Conservation (phyloP, 352 stramenopile genomes). For the Phytopythium chamaehyphon region DNA sequence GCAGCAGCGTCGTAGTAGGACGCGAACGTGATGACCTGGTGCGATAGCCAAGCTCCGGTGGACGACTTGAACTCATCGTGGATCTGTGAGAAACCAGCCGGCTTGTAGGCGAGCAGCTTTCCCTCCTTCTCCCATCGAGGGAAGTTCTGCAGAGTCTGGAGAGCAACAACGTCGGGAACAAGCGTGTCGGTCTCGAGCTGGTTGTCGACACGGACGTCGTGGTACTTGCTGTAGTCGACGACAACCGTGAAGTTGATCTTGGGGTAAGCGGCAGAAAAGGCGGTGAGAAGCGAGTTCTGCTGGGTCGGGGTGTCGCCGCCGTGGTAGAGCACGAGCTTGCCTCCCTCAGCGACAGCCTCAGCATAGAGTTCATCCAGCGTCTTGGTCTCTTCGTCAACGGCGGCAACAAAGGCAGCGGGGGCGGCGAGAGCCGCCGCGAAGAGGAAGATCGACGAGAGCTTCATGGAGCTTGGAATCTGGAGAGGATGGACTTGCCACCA, state of each 20-base stretch:
- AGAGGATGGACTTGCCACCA: neutral
- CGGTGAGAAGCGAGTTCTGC: slow-evolving; percentile 15
- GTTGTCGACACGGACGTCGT: slow-evolving; percentile 62
- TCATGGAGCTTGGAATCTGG: neutral
- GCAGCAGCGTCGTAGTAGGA: slow-evolving; percentile 29
- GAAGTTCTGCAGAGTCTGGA: slow-evolving; percentile 58
- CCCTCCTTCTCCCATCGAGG: slow-evolving; percentile 34
- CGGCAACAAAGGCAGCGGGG: slow-evolving; percentile 2
- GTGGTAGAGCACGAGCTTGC: slow-evolving; percentile 43
- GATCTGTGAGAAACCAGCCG: slow-evolving; percentile 45
- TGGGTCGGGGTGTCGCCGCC: slow-evolving; percentile 30
- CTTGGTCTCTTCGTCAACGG: slow-evolving; percentile 37
- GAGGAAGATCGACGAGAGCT: neutral
- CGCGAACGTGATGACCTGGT: slow-evolving; percentile 38
- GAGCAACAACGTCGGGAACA: slow-evolving; percentile 33
- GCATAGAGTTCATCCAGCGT: slow-evolving; percentile 38
- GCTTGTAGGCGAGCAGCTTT: slow-evolving; percentile 53
- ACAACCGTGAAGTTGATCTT: slow-evolving; percentile 59
- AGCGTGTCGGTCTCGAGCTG: slow-evolving; percentile 40
- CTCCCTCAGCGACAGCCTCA: slow-evolving; percentile 45
- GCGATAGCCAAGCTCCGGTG: slow-evolving; percentile 29
- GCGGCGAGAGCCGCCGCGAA: slow-evolving; percentile 4
- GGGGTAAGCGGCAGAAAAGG: slow-evolving; percentile 31
- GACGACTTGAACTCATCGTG: slow-evolving; percentile 38
- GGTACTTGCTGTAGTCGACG: slow-evolving; percentile 55